A percentile compares a stretch with the other conserved stretches of the same genome.
phyloP scores from a whole-genome alignment of 2,329 filamentous ascomycete genomes.

The Epichloe sibirici region DNA sequence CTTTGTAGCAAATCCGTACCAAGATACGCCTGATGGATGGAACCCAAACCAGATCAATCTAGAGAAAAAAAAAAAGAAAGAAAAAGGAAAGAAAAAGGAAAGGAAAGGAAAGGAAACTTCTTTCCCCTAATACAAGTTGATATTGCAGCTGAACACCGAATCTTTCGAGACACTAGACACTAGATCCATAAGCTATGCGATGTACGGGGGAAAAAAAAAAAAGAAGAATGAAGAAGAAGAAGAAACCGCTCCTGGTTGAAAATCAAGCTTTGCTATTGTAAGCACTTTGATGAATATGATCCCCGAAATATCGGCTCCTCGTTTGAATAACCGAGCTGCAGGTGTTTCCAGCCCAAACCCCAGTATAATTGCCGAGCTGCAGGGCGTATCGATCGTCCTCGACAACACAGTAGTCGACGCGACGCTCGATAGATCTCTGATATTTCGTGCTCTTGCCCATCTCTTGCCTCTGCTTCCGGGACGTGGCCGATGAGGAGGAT shows the following conservation, averaged over 20 bases:
- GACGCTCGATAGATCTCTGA: constrained; percentile 5
- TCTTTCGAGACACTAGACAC: background rate
- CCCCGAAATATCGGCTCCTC: constrained; percentile 10
- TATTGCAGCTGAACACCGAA: background rate
- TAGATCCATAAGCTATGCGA: background rate
- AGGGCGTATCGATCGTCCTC: constrained; percentile 4
- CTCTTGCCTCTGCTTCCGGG: background rate
- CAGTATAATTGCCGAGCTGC: constrained; percentile 12
- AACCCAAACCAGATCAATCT: background rate
- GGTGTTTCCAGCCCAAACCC: constrained; percentile 10
- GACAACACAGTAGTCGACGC: constrained; percentile 8
- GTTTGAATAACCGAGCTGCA: constrained; percentile 6
- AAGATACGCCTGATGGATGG: background rate
- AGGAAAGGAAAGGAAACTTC: background rate
- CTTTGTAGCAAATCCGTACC: background rate
- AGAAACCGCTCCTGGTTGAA: background rate
- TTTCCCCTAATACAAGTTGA: background rate
- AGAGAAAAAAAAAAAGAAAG: background rate
- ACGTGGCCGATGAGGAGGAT: background rate
- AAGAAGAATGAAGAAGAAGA: background rate
- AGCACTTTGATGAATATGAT: constrained; percentile 10
- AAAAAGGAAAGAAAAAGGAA: background rate
- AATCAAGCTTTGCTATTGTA: constrained; percentile 1
- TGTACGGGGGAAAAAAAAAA: background rate
- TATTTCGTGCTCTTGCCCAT: background rate